These are phyloP conservation scores for Datisca glomerata DNA, from an alignment of 306 rosid genomes.

Conservation along the genomic window DNA sequence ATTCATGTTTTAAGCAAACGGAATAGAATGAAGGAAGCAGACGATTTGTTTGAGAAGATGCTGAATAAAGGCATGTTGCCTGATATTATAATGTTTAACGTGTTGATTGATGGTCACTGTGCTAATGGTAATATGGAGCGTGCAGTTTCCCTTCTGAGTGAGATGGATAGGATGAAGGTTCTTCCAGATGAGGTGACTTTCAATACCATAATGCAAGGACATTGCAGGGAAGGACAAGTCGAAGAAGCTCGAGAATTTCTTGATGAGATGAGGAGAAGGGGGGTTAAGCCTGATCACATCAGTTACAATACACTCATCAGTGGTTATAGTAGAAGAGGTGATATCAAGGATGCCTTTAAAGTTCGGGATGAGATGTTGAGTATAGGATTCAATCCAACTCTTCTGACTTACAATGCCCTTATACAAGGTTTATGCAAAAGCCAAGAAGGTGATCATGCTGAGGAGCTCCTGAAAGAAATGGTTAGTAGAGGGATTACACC, in stretches of 20 bases:
- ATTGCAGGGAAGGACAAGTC: conserved; percentile 66
- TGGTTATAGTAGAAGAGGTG: conserved; percentile 76
- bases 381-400: conserved; percentile 74
- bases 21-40: conserved; percentile 62
- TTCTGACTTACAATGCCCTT: conserved; percentile 82
- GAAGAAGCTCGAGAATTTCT: conserved; percentile 76
- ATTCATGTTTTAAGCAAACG: conserved; percentile 47
- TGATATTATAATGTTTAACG: conserved; percentile 62
- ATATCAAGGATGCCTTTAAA: conserved; percentile 57
- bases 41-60: conserved; percentile 47
- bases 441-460: conserved; percentile 56
- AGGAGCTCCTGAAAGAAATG: conserved; percentile 83
- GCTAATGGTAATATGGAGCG: conserved; percentile 37
- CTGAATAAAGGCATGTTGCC: conserved; percentile 39
- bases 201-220: conserved; percentile 86
- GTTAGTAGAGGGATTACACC: conserved; percentile 62
- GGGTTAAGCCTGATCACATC: conserved; percentile 70
- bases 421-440: conserved; percentile 64
- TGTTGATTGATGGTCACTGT: conserved; percentile 77
- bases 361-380: conserved; percentile 70
- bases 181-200: conserved; percentile 69
- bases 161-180: conserved; percentile 60
- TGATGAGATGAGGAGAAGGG: conserved; percentile 67
- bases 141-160: conserved; percentile 52
- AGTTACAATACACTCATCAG: conserved; percentile 80